A percentile compares a stretch with the other conserved stretches of the same genome.
Evolutionary conservation across 257 asterid genomes (phyloP).

Genomic region (Buddleja alternifolia): DNA sequence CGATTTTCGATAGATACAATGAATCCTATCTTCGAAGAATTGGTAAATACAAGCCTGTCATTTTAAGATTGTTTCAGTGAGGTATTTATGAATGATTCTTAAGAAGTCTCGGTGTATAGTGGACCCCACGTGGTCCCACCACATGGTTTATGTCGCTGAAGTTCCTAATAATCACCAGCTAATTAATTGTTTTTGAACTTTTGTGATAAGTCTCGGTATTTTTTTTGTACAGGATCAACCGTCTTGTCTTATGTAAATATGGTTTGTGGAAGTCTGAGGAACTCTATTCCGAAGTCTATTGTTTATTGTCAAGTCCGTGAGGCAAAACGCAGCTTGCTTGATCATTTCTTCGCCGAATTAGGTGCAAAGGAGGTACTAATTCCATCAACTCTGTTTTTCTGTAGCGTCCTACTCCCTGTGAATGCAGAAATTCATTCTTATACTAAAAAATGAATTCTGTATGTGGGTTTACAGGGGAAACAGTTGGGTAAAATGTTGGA

Average conservation of each 20-base stretch:
- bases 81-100: too few relatives aligned
- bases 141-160: not conserved
- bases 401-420: not conserved
- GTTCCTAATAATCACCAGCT: too few relatives aligned
- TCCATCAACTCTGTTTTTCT: not conserved
- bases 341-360: conserved; percentile 65
- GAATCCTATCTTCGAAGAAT: conserved; percentile 73
- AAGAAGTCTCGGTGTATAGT: too few relatives aligned
- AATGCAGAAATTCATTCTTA: not conserved
- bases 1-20: conserved; percentile 70
- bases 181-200: not conserved
- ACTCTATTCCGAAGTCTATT: conserved; percentile 78
- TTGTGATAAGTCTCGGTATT: not conserved
- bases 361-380: conserved; percentile 71
- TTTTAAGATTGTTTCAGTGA: too few relatives aligned
- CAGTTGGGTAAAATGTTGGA: conserved; percentile 64
- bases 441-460: not conserved
- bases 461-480: conserved; percentile 43
- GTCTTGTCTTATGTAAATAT: conserved; percentile 73
- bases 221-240: conserved; percentile 51
- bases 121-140: too few relatives aligned
- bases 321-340: conserved; percentile 77
- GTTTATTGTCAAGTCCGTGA: conserved; percentile 85
- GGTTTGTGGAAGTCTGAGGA: conserved; percentile 68
- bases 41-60: conserved; percentile 45